Conservation (phyloP, 2,329 filamentous ascomycete species). For the Aspergillus sclerotialis region DNA sequence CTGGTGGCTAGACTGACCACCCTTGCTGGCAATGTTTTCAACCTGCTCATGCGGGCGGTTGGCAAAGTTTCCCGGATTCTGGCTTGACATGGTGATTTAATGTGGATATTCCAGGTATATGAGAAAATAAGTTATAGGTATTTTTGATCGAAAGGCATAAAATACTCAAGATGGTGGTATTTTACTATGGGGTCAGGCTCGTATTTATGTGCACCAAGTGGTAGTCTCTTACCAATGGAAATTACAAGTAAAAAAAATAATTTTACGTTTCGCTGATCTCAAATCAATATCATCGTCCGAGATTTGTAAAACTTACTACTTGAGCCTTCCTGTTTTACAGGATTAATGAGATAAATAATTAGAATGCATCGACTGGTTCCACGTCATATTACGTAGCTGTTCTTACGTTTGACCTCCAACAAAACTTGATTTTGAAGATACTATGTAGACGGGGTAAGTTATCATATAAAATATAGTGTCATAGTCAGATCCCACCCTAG, state of each 20-base stretch:
- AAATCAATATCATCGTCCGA: background rate
- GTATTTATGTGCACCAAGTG: too few relatives aligned
- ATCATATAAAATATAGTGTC: too few relatives aligned
- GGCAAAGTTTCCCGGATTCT: conserved; percentile 35
- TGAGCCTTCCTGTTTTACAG: background rate
- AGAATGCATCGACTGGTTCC: too few relatives aligned
- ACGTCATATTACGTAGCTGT: too few relatives aligned
- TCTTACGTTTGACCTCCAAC: too few relatives aligned
- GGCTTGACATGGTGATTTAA: conserved; percentile 6
- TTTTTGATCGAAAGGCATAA: background rate
- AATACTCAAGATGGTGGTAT: too few relatives aligned
- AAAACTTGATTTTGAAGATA: too few relatives aligned
- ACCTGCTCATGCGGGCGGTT: conserved; percentile 42
- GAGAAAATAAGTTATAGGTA: background rate
- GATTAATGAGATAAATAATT: background rate
- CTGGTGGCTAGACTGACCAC: conserved; percentile 24
- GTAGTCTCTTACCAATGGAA: background rate
- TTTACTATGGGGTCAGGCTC: background rate
- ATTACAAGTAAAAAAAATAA: background rate
- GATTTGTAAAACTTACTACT: background rate
- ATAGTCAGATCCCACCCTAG: too few relatives aligned
- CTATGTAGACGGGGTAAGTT: too few relatives aligned
- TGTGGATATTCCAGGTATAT: background rate
- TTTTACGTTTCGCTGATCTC: background rate
- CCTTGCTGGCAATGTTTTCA: conserved; percentile 32